A percentile compares a stretch with the other conserved stretches of the same genome.
These are phyloP conservation scores for Colletotrichum horii DNA, from an alignment of 2,329 filamentous ascomycete species.

Conservation along the genomic window DNA sequence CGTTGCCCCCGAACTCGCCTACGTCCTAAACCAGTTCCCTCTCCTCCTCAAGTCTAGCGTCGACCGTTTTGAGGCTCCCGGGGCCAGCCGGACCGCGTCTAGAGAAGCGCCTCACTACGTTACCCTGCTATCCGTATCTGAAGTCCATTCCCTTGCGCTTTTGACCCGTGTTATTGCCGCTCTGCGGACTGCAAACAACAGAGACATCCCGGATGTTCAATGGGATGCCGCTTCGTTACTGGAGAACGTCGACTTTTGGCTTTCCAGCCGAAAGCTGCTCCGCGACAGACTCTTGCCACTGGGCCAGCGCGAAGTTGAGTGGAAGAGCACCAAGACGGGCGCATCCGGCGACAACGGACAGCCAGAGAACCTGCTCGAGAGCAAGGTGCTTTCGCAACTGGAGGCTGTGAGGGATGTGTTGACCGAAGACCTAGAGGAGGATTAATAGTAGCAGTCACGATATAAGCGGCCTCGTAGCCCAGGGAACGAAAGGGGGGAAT, in stretches of 20 bases:
- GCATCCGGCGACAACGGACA: constrained; percentile 34
- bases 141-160: constrained; percentile 80
- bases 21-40: constrained; percentile 89
- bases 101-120: constrained; percentile 65
- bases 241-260: constrained; percentile 85
- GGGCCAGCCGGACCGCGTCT: constrained; percentile 56
- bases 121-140: constrained; percentile 74
- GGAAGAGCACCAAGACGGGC: constrained; percentile 49
- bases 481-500: constrained; percentile 3
- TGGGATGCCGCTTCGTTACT: constrained; percentile 77
- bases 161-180: constrained; percentile 75
- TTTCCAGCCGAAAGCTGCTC: constrained; percentile 72
- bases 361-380: constrained; percentile 69
- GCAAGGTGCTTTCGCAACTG: constrained; percentile 75
- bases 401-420: constrained; percentile 63
- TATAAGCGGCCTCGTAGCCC: background rate
- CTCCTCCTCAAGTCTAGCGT: constrained; percentile 76
- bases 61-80: constrained; percentile 70
- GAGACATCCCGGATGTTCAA: constrained; percentile 73
- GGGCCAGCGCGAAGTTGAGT: constrained; percentile 74
- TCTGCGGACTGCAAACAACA: constrained; percentile 68
- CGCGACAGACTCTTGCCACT: constrained; percentile 76
- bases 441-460: background rate
- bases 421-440: constrained; percentile 52
- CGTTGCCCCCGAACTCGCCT: constrained; percentile 82